phyloP scores from a whole-genome alignment of 257 asterid genomes.

The Penstemon davidsonii region DNA sequence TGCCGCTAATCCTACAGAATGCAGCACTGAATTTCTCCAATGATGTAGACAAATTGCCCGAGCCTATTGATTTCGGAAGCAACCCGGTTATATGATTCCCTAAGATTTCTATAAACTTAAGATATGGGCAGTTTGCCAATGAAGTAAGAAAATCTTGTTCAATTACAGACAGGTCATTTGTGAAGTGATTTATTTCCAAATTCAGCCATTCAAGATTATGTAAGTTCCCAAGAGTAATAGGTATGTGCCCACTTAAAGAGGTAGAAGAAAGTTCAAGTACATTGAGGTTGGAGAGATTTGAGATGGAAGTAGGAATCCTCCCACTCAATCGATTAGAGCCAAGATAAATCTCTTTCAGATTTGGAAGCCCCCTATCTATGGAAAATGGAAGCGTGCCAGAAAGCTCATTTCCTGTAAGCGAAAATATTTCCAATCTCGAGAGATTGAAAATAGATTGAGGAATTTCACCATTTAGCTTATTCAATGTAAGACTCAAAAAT shows the following conservation, averaged over 20 bases:
- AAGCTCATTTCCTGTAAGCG: not conserved
- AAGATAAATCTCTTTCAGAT: conserved; percentile 7
- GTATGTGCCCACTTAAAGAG: conserved; percentile 21
- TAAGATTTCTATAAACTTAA: not conserved
- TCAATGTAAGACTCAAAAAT: not conserved
- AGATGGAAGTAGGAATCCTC: conserved; percentile 18
- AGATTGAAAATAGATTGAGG: conserved; percentile 25
- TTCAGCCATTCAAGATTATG: not conserved
- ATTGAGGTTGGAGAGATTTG: conserved; percentile 10
- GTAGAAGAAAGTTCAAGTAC: not conserved
- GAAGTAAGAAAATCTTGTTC: conserved; percentile 25
- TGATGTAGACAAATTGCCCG: conserved; percentile 19
- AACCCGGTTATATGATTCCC: conserved; percentile 8
- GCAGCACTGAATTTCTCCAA: not conserved
- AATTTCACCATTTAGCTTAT: conserved; percentile 12
- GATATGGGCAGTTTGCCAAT: conserved; percentile 6
- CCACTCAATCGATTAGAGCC: conserved; percentile 10
- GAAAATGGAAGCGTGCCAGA: conserved; percentile 20
- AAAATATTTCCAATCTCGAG: conserved; percentile 10
- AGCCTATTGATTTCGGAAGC: conserved; percentile 18
- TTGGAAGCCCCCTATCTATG: conserved; percentile 5
- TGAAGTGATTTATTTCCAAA: conserved; percentile 14
- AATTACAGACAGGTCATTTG: not conserved
- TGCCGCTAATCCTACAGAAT: conserved; percentile 4
- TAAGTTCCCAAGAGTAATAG: conserved; percentile 17